Evolutionary conservation across 371 early-diverging fungal species (phyloP).

Genomic region (Apophysomyces ossiformis): DNA sequence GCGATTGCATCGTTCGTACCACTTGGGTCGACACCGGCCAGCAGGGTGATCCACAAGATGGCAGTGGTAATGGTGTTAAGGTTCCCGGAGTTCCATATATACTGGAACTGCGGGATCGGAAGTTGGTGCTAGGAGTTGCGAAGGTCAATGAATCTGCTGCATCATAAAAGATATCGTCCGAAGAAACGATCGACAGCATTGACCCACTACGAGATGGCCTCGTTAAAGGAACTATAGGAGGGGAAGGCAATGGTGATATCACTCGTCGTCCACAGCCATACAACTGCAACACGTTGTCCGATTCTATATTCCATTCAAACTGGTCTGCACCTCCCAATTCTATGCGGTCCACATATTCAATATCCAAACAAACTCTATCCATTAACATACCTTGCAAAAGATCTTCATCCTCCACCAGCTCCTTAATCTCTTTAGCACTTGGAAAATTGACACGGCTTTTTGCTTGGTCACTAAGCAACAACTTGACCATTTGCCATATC

Average conservation of each 20-base stretch:
- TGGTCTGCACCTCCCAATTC: slow-evolving; percentile 41
- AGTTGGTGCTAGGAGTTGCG: not conserved
- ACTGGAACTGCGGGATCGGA: slow-evolving; percentile 18
- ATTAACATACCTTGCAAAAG: slow-evolving; percentile 33
- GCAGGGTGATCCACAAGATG: slow-evolving; percentile 8
- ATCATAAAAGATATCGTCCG: slow-evolving; percentile 41
- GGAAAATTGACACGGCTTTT: slow-evolving; percentile 42
- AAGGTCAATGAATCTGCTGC: slow-evolving; percentile 26
- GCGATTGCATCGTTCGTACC: not conserved
- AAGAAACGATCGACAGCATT: slow-evolving; percentile 13
- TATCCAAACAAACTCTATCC: not conserved
- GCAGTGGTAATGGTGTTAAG: slow-evolving; percentile 23
- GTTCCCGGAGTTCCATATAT: slow-evolving; percentile 37
- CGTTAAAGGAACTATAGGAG: not conserved
- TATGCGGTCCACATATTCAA: slow-evolving; percentile 8
- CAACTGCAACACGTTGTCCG: slow-evolving; percentile 32
- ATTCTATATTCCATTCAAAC: slow-evolving; percentile 41
- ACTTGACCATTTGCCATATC: slow-evolving; percentile 47
- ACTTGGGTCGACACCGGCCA: slow-evolving; percentile 8
- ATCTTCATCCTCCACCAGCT: slow-evolving; percentile 27
- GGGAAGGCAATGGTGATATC: slow-evolving; percentile 1
- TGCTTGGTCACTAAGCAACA: slow-evolving; percentile 41
- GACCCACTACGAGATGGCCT: slow-evolving; percentile 25
- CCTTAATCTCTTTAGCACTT: slow-evolving; percentile 27
- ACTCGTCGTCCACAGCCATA: slow-evolving; percentile 31